These are phyloP conservation scores for Lindgomyces ingoldianus DNA, from an alignment of 495 filamentous ascomycete genomes.

Conservation along the genomic window DNA sequence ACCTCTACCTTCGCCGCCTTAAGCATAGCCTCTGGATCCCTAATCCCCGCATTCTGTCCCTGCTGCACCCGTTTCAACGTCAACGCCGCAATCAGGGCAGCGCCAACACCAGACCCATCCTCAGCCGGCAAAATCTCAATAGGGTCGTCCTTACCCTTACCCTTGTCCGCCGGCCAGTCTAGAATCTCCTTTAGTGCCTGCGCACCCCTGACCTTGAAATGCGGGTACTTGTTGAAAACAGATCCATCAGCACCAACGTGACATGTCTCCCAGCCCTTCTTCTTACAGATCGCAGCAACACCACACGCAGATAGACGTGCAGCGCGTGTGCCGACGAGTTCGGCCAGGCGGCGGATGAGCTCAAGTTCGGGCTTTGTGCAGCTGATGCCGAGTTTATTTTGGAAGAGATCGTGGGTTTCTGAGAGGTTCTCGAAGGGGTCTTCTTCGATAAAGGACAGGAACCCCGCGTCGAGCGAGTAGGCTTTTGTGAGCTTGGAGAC, in stretches of 20 bases:
- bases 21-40: constrained; percentile 60
- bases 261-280: constrained; percentile 84
- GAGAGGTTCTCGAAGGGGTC: constrained; percentile 92
- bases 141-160: constrained; percentile 69
- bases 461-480: constrained; percentile 87
- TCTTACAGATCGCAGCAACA: constrained; percentile 91
- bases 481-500: constrained; percentile 74
- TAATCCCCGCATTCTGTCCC: constrained; percentile 77
- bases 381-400: constrained; percentile 66
- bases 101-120: constrained; percentile 95
- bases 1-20: not conserved
- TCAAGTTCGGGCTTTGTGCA: constrained; percentile 76
- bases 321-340: constrained; percentile 91
- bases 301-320: constrained; percentile 91
- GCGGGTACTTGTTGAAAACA: constrained; percentile 97
- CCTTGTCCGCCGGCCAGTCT: constrained; percentile 74
- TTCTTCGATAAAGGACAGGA: constrained; percentile 93
- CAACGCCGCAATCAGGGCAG: constrained; percentile 89
- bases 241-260: constrained; percentile 95
- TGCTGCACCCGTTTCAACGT: constrained; percentile 82
- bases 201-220: constrained; percentile 91
- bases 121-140: constrained; percentile 84
- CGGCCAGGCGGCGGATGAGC: constrained; percentile 80
- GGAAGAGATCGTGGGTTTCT: constrained; percentile 80
- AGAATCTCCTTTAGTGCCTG: constrained; percentile 89